phyloP scores from a whole-genome alignment of 192 early-diverging fungal species.

The Coemansia aciculifera region DNA sequence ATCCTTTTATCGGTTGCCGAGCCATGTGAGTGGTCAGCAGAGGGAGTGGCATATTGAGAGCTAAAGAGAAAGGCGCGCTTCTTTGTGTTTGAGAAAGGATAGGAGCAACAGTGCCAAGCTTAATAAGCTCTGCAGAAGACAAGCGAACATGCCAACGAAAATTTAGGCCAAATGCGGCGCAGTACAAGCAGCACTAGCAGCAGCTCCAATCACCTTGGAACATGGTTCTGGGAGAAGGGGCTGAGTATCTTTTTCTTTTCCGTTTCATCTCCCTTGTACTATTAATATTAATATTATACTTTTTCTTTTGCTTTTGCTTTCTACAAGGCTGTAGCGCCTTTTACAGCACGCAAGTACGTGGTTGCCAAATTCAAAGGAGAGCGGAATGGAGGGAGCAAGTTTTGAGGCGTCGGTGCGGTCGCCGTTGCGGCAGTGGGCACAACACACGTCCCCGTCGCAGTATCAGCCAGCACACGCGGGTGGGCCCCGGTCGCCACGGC shows the following conservation, averaged over 20 bases:
- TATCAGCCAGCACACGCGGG: constrained; percentile 2
- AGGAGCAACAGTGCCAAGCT: neutral
- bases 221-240: neutral
- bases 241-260: neutral
- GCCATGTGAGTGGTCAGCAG: constrained; percentile 7
- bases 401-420: constrained; percentile 6
- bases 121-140: neutral
- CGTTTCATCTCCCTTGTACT: neutral
- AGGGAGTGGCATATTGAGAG: neutral
- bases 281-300: neutral
- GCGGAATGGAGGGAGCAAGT: constrained; percentile 7
- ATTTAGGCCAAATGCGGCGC: neutral
- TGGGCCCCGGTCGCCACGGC: neutral
- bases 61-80: neutral
- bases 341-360: neutral
- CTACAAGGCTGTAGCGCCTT: neutral
- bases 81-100: constrained; percentile 4
- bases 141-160: neutral
- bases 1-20: neutral
- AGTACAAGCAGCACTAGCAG: constrained; percentile 3
- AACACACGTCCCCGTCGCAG: constrained; percentile 5
- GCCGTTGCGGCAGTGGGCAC: constrained; percentile 8
- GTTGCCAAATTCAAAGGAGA: neutral
- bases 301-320: neutral
- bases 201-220: neutral